phyloP scores from a whole-genome alignment of 2,329 filamentous ascomycete genomes.

The Hansfordia pulvinata region DNA sequence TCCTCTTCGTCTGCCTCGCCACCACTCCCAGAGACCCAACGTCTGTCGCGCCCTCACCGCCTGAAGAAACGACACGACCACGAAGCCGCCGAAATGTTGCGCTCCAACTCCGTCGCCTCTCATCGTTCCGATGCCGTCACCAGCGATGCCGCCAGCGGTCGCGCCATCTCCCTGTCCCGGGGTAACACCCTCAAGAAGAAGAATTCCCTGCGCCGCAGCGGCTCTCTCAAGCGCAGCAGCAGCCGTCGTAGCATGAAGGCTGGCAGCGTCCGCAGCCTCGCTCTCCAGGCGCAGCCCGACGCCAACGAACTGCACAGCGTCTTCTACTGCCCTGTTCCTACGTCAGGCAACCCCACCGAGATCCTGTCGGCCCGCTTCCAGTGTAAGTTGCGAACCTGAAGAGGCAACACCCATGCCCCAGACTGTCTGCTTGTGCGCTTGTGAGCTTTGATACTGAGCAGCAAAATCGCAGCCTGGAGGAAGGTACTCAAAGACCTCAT shows the following conservation, averaged over 20 bases:
- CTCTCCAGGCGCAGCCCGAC: slow-evolving; percentile 54
- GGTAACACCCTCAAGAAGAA: slow-evolving; percentile 82
- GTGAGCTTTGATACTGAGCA: no score
- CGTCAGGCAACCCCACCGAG: slow-evolving; percentile 76
- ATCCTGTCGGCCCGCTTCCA: slow-evolving; percentile 79
- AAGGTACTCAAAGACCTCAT: slow-evolving; percentile 93
- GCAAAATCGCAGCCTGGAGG: slow-evolving; percentile 90
- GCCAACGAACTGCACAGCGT: slow-evolving; percentile 65
- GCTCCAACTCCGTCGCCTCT: slow-evolving; percentile 44
- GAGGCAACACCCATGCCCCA: no score
- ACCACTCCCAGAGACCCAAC: slow-evolving; percentile 11
- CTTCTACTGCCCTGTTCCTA: slow-evolving; percentile 83
- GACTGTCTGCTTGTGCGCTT: slow-evolving; percentile 1
- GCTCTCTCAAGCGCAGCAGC: slow-evolving; percentile 63
- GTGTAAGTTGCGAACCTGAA: slow-evolving; percentile 40
- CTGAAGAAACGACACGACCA: no score
- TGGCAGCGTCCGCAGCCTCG: slow-evolving; percentile 74
- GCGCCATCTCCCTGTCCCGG: slow-evolving; percentile 25
- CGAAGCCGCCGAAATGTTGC: no score
- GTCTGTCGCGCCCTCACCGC: no score
- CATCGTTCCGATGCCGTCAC: slow-evolving; percentile 32
- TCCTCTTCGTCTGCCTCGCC: slow-evolving; percentile 8
- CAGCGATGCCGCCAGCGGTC: slow-evolving; percentile 19
- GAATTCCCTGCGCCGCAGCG: slow-evolving; percentile 57
- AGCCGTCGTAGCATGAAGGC: slow-evolving; percentile 74